Percentiles rank a stretch among this genome's conserved stretches.
Conservation (phyloP, 176 grass and related monocot species). For the Avena atlantica region DNA sequence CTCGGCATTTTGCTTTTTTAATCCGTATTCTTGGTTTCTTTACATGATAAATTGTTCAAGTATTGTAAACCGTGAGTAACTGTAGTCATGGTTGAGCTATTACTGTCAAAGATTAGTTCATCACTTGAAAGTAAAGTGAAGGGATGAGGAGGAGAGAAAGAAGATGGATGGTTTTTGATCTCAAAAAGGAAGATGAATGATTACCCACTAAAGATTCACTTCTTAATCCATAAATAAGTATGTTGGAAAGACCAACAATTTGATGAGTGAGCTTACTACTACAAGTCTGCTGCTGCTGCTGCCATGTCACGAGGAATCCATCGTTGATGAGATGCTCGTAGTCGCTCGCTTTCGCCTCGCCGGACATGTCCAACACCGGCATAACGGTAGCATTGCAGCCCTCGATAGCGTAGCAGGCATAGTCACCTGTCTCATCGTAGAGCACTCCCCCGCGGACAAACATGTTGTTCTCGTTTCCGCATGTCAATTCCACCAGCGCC, state of each 20-base stretch:
- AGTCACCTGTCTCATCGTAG: background rate
- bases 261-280: slow-evolving; percentile 6
- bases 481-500: slow-evolving; percentile 26
- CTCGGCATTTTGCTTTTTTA: background rate
- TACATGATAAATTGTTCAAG: too few species aligned
- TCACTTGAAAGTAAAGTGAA: background rate
- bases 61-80: too few species aligned
- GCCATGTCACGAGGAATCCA: background rate
- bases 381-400: background rate
- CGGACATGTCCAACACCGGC: background rate
- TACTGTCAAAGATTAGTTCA: too few species aligned
- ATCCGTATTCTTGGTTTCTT: background rate
- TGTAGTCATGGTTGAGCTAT: too few species aligned
- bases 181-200: background rate
- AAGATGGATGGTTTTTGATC: too few species aligned
- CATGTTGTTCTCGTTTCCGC: background rate
- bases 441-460: background rate
- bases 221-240: background rate
- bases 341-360: background rate
- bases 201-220: background rate
- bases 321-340: background rate
- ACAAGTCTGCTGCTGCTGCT: background rate
- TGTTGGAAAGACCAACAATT: too few species aligned
- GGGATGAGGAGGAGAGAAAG: background rate
- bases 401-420: background rate